Evolutionary conservation across 2,329 filamentous ascomycete species (phyloP).

Genomic region (Colletotrichum falcatum): DNA sequence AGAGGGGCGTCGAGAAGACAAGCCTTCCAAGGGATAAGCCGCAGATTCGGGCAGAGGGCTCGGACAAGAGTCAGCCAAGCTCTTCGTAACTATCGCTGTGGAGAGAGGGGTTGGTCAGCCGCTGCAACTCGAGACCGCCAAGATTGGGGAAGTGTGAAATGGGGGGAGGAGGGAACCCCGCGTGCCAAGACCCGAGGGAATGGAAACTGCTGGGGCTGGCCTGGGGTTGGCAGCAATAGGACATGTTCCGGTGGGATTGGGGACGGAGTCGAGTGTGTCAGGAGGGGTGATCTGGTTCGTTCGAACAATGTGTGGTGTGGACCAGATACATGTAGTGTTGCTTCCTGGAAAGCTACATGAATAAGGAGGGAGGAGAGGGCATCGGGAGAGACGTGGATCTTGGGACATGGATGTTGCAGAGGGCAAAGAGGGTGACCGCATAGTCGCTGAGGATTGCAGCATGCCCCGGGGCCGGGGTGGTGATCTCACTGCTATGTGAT

Average conservation of each 20-base stretch:
- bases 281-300: constrained; percentile 25
- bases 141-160: constrained; percentile 19
- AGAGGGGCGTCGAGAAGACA: neutral
- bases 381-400: neutral
- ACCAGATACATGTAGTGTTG: neutral
- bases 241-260: constrained; percentile 27
- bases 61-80: constrained; percentile 7
- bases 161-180: constrained; percentile 37
- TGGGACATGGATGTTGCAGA: neutral
- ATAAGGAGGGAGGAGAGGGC: neutral
- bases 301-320: constrained; percentile 26
- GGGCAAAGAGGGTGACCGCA: constrained; percentile 4
- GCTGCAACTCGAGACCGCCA: neutral
- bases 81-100: constrained; percentile 1
- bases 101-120: constrained; percentile 34
- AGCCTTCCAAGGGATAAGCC: constrained; percentile 1
- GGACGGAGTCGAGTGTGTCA: constrained; percentile 17
- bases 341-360: neutral
- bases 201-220: constrained; percentile 31
- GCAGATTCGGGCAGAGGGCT: neutral
- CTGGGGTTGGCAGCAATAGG: constrained; percentile 22
- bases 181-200: constrained; percentile 41
- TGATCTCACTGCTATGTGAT: constrained; percentile 5
- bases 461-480: constrained; percentile 3
- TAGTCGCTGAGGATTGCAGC: constrained; percentile 5